phyloP scores from a whole-genome alignment of 768 basidiomycete genomes.

The Mycena polygramma region DNA sequence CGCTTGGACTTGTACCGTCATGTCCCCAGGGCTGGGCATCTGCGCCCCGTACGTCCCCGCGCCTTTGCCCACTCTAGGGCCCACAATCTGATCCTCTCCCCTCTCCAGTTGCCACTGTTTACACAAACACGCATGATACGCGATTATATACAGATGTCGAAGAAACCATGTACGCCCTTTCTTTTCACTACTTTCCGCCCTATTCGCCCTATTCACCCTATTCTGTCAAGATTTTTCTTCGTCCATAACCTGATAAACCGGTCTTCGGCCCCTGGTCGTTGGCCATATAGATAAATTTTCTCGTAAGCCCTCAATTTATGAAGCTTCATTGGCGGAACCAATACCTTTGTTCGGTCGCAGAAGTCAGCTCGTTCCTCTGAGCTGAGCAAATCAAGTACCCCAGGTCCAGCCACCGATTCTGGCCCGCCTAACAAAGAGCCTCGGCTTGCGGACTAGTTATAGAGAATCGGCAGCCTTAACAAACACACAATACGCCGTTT shows the following conservation, averaged over 20 bases:
- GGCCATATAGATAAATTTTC: conserved; percentile 7
- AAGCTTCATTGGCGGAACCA: no score
- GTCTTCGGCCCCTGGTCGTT: conserved; percentile 9
- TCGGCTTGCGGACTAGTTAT: not conserved
- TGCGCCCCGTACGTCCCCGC: not conserved
- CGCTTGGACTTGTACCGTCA: not conserved
- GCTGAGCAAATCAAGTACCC: conserved; percentile 33
- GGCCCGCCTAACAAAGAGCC: not conserved
- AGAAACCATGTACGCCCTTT: not conserved
- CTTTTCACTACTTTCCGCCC: no score
- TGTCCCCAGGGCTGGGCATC: conserved; percentile 5
- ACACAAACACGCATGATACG: not conserved
- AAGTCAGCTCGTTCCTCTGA: conserved; percentile 19
- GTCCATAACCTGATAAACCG: conserved; percentile 10
- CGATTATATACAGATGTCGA: not conserved
- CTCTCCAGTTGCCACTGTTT: conserved; percentile 10
- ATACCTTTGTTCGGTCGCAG: not conserved
- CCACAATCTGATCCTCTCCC: no score
- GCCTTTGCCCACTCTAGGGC: not conserved
- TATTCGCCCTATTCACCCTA: not conserved
- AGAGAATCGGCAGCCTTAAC: conserved; percentile 8
- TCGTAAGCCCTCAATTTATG: not conserved
- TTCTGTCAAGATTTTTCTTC: not conserved
- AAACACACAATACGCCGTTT: not conserved
- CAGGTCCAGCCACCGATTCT: conserved; percentile 21